Base-by-base conservation (phyloP, 768 basidiomycete species). In the Plicaturopsis crispa region DNA sequence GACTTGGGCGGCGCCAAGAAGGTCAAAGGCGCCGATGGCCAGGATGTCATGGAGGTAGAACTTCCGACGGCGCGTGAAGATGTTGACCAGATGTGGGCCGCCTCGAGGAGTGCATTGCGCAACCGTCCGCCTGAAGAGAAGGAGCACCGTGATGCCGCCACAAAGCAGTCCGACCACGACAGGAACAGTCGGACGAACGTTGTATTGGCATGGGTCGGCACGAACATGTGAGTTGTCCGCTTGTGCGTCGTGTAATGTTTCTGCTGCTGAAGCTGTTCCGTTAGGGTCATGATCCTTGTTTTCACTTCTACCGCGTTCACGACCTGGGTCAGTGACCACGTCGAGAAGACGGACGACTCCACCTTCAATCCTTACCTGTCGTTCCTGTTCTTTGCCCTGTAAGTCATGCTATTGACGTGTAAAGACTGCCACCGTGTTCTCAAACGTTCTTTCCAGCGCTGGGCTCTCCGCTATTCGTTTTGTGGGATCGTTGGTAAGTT, bases 1-100 rank as follows among this genome's bases (percentile, higher is more conserved):
- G 90, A 94, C 55, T 72, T 94, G 8, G 91, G 91, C 40, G 79
- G 83, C 7, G 91, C 89, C 1, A 92, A 91, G 70, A 92, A 91
- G 59, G 69, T 89, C 43, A 83, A 86, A 63, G 78, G 75, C 39
- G 80, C 83, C 24, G 80, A 82, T 54, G 91, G 91, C 36, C 84
- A 92, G 50, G 85, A 85, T 33, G 64, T 92, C 49, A 74, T 90
- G 65, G 90, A 92, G 57, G 84, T 93, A 33, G 84, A 88, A 50
- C 54, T 94, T 11, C 82, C 84, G 1, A 86, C 87, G 14, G 73
- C 73, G 6, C 73, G 78, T 24, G 91, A 93, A 55, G 90, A 93
- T 43, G 84, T 92, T 38, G 90, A 92, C 52, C 82, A 80, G 36
- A 59, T 94, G 30, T 94, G 91, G 91, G 55, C 66, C 13, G 86